Evolutionary conservation across 2,329 filamentous ascomycete species (phyloP).

Genomic region (Botrytis cinerea): DNA sequence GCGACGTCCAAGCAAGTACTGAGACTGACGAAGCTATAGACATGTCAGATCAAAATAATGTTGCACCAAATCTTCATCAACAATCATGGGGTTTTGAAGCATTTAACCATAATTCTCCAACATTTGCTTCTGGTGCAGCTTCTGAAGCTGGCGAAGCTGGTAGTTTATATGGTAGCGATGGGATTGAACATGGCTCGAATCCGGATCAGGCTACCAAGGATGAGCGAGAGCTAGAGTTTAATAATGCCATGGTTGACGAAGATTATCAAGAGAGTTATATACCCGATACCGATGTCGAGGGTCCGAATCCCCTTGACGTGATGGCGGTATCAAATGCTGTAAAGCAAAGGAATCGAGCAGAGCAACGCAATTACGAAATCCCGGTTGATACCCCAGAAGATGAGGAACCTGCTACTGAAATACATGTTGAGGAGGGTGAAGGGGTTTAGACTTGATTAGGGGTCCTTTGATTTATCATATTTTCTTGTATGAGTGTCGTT

Average conservation of each 20-base stretch:
- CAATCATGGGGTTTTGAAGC: not conserved
- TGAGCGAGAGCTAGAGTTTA: conserved; percentile 37
- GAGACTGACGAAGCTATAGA: conserved; percentile 39
- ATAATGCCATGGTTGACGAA: conserved; percentile 30
- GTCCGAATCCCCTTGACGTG: conserved; percentile 27
- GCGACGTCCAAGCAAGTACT: conserved; percentile 35
- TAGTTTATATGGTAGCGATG: conserved; percentile 34
- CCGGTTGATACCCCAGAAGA: conserved; percentile 27
- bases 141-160: conserved; percentile 33
- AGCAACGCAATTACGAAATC: conserved; percentile 23
- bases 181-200: conserved; percentile 39
- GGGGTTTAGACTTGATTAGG: conserved; percentile 35
- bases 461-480: not conserved
- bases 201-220: conserved; percentile 31
- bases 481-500: not conserved
- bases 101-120: conserved; percentile 24
- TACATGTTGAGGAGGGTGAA: conserved; percentile 41
- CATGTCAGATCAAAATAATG: conserved; percentile 30
- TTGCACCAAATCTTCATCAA: conserved; percentile 22
- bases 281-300: conserved; percentile 38
- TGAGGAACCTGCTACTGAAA: conserved; percentile 39
- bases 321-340: conserved; percentile 12
- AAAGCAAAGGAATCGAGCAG: not conserved
- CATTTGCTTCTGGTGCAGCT: conserved; percentile 34
- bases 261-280: conserved; percentile 32